Conservation (phyloP, 108 stramenopile genomes). For the Chaetoceros muelleri region DNA sequence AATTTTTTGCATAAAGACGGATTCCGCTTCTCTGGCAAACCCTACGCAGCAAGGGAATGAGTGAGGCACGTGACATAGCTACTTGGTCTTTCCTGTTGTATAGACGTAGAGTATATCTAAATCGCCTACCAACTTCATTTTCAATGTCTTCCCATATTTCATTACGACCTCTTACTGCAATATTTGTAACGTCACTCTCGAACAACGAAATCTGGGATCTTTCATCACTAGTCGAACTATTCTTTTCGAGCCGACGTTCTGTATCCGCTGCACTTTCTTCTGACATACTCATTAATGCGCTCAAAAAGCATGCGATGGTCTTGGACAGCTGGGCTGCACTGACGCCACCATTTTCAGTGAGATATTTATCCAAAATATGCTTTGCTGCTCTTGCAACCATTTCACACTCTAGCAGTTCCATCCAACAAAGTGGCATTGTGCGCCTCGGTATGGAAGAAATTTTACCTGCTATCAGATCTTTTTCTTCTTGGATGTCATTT, state of each 20-base stretch:
- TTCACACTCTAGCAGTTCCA: slow-evolving; percentile 92
- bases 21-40: slow-evolving; percentile 86
- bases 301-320: slow-evolving; percentile 76
- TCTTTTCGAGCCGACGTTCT: slow-evolving; percentile 35
- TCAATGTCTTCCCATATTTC: slow-evolving; percentile 77
- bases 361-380: slow-evolving; percentile 71
- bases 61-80: slow-evolving; percentile 24
- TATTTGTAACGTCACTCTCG: slow-evolving; percentile 30
- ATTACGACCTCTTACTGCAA: slow-evolving; percentile 21
- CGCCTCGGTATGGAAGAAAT: slow-evolving; percentile 27
- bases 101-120: slow-evolving; percentile 51
- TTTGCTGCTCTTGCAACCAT: slow-evolving; percentile 92
- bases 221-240: slow-evolving; percentile 22
- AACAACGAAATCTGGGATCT: not conserved
- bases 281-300: slow-evolving; percentile 65
- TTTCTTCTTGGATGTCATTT: slow-evolving; percentile 39
- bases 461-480: slow-evolving; percentile 25
- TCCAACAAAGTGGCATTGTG: slow-evolving; percentile 80
- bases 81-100: slow-evolving; percentile 33
- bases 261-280: slow-evolving; percentile 82
- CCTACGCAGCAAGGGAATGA: slow-evolving; percentile 67
- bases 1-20: slow-evolving; percentile 59
- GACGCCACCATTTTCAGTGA: slow-evolving; percentile 42
- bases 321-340: slow-evolving; percentile 51
- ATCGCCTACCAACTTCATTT: slow-evolving; percentile 57